Evolutionary conservation across 306 rosid species (phyloP).

Genomic region (Crataegus laevigata): DNA sequence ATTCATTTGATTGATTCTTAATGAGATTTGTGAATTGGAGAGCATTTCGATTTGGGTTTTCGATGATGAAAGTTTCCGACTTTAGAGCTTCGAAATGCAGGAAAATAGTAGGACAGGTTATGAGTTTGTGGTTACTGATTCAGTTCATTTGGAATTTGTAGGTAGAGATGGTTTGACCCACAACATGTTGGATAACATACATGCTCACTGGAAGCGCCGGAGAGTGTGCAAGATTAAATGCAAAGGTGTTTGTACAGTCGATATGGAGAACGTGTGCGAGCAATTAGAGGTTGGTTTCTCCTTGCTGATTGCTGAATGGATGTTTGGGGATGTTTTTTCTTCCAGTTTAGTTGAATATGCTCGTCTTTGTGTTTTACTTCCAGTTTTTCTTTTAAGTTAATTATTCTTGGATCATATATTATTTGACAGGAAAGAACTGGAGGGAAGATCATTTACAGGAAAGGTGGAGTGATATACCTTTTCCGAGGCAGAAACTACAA

Average conservation of each 20-base stretch:
- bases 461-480: conserved; percentile 68
- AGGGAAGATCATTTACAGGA: conserved; percentile 59
- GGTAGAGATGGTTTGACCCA: conserved; percentile 99
- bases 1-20: not conserved
- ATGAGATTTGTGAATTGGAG: not conserved
- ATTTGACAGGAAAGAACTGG: conserved; percentile 76
- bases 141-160: conserved; percentile 18
- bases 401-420: conserved; percentile 9
- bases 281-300: conserved; percentile 67
- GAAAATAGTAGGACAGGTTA: not conserved
- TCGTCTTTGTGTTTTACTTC: not conserved
- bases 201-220: conserved; percentile 91
- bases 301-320: not conserved
- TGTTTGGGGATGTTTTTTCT: not conserved
- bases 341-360: not conserved
- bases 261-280: conserved; percentile 71
- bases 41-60: not conserved
- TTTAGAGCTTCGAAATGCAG: not conserved
- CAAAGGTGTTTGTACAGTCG: conserved; percentile 87
- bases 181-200: conserved; percentile 97
- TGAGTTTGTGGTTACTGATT: not conserved
- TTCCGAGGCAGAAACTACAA: conserved; percentile 95
- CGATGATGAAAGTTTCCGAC: not conserved
- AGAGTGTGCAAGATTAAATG: conserved; percentile 92
- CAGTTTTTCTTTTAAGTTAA: not conserved